phyloP scores from a whole-genome alignment of 2,329 filamentous ascomycete genomes.

The Triangularia setosa region DNA sequence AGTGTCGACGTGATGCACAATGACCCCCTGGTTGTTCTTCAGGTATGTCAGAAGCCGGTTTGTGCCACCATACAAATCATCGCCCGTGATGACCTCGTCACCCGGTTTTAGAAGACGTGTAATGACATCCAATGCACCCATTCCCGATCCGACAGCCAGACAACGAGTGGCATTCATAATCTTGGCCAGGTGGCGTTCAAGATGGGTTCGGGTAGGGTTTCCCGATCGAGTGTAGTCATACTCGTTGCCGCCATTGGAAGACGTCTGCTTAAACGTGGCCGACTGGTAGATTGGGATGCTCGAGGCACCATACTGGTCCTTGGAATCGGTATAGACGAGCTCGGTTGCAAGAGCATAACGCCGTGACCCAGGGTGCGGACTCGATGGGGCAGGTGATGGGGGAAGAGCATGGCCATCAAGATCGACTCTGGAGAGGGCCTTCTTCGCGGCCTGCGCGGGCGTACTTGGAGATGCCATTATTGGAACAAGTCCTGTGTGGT shows the following conservation, averaged over 20 bases:
- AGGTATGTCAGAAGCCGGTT: constrained; percentile 92
- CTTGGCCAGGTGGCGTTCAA: constrained; percentile 95
- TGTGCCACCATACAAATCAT: constrained; percentile 94
- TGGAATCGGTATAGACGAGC: constrained; percentile 91
- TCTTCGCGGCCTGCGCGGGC: constrained; percentile 42
- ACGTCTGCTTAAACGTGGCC: constrained; percentile 94
- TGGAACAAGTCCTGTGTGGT: not conserved
- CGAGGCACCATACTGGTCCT: constrained; percentile 94
- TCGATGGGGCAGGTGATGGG: constrained; percentile 89
- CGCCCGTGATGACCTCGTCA: constrained; percentile 94
- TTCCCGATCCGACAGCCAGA: constrained; percentile 90
- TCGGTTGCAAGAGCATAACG: constrained; percentile 95
- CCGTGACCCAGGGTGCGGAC: constrained; percentile 72
- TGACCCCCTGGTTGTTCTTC: constrained; percentile 80
- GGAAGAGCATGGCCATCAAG: constrained; percentile 81
- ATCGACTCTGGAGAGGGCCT: constrained; percentile 61
- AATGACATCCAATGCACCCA: constrained; percentile 96
- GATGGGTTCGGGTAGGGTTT: constrained; percentile 91
- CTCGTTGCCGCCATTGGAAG: constrained; percentile 74
- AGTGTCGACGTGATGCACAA: constrained; percentile 95
- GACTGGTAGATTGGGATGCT: constrained; percentile 98
- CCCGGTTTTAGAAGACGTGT: constrained; percentile 84
- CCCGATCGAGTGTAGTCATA: constrained; percentile 99
- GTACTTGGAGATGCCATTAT: constrained; percentile 30
- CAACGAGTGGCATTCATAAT: constrained; percentile 95